These are phyloP conservation scores for Litsea cubeba DNA, from an alignment of 164 flowering plant species.

Conservation along the genomic window DNA sequence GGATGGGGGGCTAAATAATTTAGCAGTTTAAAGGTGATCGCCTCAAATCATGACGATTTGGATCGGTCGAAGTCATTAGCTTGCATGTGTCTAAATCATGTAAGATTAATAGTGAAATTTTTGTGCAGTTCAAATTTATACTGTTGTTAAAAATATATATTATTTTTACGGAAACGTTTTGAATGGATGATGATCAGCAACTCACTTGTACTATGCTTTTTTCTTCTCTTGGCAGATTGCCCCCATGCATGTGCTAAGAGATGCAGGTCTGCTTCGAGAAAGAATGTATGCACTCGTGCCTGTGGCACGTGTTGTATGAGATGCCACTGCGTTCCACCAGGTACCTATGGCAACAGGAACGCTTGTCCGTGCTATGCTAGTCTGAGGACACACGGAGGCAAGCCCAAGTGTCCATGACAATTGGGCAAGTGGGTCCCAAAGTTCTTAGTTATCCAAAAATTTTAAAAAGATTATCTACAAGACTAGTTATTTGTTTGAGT, in stretches of 20 bases:
- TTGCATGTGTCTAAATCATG: too few species aligned
- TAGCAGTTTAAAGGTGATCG: too few species aligned
- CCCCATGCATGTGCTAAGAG: slow-evolving; percentile 38
- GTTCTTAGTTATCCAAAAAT: too few species aligned
- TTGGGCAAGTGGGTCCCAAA: too few species aligned
- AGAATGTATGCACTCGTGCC: slow-evolving; percentile 50
- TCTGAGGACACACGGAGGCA: slow-evolving; percentile 26
- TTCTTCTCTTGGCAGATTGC: slow-evolving; percentile 38
- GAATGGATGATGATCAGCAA: not conserved
- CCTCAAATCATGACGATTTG: too few species aligned
- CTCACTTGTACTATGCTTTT: not conserved
- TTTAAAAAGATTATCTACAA: too few species aligned
- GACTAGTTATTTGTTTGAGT: too few species aligned
- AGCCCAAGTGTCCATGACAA: slow-evolving; percentile 26
- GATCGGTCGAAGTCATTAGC: not conserved
- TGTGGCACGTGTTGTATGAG: slow-evolving; percentile 54
- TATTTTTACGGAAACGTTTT: too few species aligned
- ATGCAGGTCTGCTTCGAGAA: slow-evolving; percentile 52
- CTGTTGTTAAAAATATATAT: too few species aligned
- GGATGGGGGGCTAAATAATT: not conserved
- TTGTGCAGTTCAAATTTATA: too few species aligned
- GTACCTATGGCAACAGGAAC: slow-evolving; percentile 58
- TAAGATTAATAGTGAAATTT: too few species aligned
- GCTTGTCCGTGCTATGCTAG: slow-evolving; percentile 66
- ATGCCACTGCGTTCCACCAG: slow-evolving; percentile 79